Conservation (phyloP, 768 basidiomycete species). For the Xanthoconium stramineum region DNA sequence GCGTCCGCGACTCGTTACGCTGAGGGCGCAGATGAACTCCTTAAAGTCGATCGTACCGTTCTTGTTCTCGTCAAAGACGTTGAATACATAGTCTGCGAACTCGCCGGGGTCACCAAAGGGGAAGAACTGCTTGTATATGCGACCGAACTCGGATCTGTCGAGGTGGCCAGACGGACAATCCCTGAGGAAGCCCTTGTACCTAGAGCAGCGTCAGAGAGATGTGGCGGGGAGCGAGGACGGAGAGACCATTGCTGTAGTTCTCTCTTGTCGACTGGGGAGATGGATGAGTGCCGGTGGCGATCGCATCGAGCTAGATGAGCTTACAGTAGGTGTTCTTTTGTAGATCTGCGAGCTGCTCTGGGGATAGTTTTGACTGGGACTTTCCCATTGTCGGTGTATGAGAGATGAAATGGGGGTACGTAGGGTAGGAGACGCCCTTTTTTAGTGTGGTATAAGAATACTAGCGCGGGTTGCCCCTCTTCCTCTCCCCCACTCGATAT, state of each 20-base stretch:
- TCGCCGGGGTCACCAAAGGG: constrained; percentile 97
- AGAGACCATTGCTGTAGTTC: constrained; percentile 91
- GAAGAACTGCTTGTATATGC: constrained; percentile 99
- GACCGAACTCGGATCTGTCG: constrained; percentile 91
- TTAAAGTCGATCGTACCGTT: constrained; percentile 99
- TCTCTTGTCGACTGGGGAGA: constrained; percentile 82
- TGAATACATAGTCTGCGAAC: constrained; percentile 98
- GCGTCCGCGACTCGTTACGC: constrained; percentile 88
- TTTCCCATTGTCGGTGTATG: constrained; percentile 78
- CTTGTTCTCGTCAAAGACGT: constrained; percentile 93
- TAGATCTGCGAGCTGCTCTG: constrained; percentile 90
- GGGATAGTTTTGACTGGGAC: constrained; percentile 91
- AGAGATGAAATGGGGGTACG: constrained; percentile 8
- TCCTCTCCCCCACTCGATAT: constrained; percentile 32
- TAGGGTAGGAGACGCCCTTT: constrained; percentile 20
- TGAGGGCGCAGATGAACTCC: constrained; percentile 97
- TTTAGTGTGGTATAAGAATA: constrained; percentile 34
- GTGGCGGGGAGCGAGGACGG: constrained; percentile 1
- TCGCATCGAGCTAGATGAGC: constrained; percentile 22
- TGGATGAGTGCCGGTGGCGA: constrained; percentile 11
- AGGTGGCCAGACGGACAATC: constrained; percentile 97
- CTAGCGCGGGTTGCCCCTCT: constrained; percentile 13
- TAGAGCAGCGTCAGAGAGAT: constrained; percentile 30
- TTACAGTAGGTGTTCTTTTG: constrained; percentile 98
- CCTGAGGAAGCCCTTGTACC: constrained; percentile 99